Evolutionary conservation across 2,329 filamentous ascomycete species (phyloP), one percentile per base, ranked within the genome.

Genomic region (Cordyceps tenuipes): DNA sequence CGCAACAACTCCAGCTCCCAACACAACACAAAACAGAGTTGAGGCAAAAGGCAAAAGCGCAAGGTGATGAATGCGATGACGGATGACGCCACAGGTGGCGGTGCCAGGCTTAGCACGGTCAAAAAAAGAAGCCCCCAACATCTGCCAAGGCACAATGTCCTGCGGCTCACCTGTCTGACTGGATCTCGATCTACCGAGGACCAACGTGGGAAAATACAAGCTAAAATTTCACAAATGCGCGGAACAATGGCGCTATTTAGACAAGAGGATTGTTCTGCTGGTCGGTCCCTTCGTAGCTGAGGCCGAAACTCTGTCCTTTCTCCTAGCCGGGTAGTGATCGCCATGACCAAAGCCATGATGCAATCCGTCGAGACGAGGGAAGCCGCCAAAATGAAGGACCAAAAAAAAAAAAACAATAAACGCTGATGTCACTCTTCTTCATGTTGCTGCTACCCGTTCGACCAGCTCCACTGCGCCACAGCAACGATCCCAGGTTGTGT

Each of bases 51-150:
- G 26, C 6, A 6, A 29, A 29, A 23, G 23, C 23, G 23, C 4
- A 23, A 23, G 23, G 3, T 23, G 23, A 23, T 23, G 23, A 3
- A 23, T 23, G 29, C 5, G 29, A 29, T 29, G 29, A 29, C 29
- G 29, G 54, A 57, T 49, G 54, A 57, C 54, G 54, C 54, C 54
- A 57, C 54, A 57, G 29, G 54, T 57, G 54, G 54, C 54, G 29
- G 54, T 57, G 54, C 44, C 31, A 3, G 15, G 31, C 46, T 46
- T 47, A 23, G 4, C 2, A 23, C 2, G 23, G 4, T 3, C 2
- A 23, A 4, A 23, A 23, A 23, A 23, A 23, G 4, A 23, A 3
- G 23, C 23, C 23, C 23, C 29, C 29, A 41, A 26, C 34, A 15
- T 34, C 26, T 55, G 53, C 43, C 53, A 55, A 56, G 54, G 29